Evolutionary conservation across 2,329 filamentous ascomycete species (phyloP).

Genomic region (Chaetomium globosum): DNA sequence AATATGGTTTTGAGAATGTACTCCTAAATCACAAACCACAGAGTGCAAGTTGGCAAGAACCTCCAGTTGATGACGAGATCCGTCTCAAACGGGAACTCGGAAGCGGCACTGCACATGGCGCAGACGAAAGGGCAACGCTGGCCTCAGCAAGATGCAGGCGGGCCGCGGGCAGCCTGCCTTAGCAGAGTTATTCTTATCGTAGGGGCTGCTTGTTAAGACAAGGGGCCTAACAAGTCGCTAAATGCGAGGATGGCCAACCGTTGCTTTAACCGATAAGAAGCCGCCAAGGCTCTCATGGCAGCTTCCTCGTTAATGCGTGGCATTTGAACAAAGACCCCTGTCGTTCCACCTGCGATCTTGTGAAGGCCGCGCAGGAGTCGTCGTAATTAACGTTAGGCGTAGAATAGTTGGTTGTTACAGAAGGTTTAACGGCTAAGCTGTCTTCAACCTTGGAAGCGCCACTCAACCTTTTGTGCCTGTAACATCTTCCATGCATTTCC

Average conservation of each 20-base stretch:
- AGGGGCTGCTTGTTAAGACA: neutral
- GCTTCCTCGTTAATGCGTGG: constrained; percentile 20
- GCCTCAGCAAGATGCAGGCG: constrained; percentile 31
- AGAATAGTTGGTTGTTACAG: neutral
- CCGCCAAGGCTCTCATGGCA: neutral
- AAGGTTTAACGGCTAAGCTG: neutral
- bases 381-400: constrained; percentile 9
- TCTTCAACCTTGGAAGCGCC: neutral
- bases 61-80: constrained; percentile 19
- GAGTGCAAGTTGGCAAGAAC: constrained; percentile 28
- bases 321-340: constrained; percentile 17
- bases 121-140: constrained; percentile 36
- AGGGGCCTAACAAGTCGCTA: no score
- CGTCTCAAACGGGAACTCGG: constrained; percentile 16
- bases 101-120: constrained; percentile 26
- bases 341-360: neutral
- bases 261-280: constrained; percentile 12
- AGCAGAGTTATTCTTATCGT: constrained; percentile 24
- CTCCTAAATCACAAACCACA: constrained; percentile 3
- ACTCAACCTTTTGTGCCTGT: neutral
- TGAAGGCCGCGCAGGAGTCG: constrained; percentile 1
- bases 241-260: neutral
- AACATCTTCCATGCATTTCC: neutral
- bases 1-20: constrained; percentile 12
- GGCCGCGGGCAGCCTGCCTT: constrained; percentile 11